Conservation (phyloP, 202 grass and related monocot species). For the Musa balbisiana region DNA sequence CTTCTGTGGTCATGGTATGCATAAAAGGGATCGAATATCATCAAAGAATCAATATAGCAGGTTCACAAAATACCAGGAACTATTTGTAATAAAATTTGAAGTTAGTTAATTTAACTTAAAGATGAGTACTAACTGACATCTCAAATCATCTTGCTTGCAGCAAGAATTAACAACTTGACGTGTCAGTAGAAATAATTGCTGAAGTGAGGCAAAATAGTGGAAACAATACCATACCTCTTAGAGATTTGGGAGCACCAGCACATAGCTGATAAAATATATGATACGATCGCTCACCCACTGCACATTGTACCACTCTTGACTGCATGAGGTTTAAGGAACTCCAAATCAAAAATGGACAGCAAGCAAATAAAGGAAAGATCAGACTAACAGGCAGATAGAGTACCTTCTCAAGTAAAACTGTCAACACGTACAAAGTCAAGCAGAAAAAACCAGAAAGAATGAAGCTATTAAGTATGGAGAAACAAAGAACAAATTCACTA, state of each 20-base stretch:
- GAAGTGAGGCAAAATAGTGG: slow-evolving; percentile 8
- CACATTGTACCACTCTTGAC: slow-evolving; percentile 87
- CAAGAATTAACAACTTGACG: neutral
- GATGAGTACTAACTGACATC: too few relatives aligned
- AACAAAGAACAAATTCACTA: neutral
- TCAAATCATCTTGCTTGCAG: neutral
- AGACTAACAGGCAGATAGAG: slow-evolving; percentile 22
- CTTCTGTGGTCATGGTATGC: too few relatives aligned
- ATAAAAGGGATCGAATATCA: too few relatives aligned
- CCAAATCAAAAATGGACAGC: slow-evolving; percentile 16
- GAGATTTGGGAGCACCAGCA: slow-evolving; percentile 54
- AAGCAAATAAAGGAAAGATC: slow-evolving; percentile 22
- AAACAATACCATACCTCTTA: slow-evolving; percentile 50
- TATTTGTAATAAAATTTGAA: too few relatives aligned
- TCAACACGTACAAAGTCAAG: slow-evolving; percentile 27
- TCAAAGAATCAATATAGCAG: too few relatives aligned
- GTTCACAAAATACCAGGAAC: too few relatives aligned
- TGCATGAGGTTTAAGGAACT: slow-evolving; percentile 28
- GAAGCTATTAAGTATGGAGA: neutral
- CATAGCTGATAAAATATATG: slow-evolving; percentile 99
- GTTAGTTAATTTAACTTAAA: too few relatives aligned
- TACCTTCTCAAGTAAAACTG: slow-evolving; percentile 99
- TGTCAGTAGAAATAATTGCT: slow-evolving; percentile 11
- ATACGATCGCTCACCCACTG: slow-evolving; percentile 76
- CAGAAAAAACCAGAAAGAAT: slow-evolving; percentile 13